phyloP scores from a whole-genome alignment of 2,329 filamentous ascomycete species.

The Ascochyta fabae region DNA sequence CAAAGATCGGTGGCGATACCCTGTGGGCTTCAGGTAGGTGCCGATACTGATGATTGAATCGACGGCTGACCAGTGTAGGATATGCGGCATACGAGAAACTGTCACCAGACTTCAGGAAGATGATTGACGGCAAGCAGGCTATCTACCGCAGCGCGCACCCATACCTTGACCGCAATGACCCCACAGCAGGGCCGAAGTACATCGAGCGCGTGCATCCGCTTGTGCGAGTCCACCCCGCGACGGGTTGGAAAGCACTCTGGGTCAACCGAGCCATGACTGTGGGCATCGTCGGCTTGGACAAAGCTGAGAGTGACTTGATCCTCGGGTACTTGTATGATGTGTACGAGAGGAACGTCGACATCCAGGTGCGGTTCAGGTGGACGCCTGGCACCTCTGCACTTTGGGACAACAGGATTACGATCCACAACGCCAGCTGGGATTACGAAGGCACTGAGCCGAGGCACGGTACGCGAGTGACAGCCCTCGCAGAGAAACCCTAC shows the following conservation, averaged over 20 bases:
- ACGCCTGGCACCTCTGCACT: constrained; percentile 69
- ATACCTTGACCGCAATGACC: constrained; percentile 70
- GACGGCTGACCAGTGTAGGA: constrained; percentile 47
- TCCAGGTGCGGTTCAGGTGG: constrained; percentile 76
- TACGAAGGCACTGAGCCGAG: constrained; percentile 71
- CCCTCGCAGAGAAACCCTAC: constrained; percentile 73
- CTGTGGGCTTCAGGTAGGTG: constrained; percentile 65
- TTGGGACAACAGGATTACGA: constrained; percentile 78
- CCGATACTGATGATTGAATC: neutral
- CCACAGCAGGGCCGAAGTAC: constrained; percentile 66
- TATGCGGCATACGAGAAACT: constrained; percentile 77
- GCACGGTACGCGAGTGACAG: constrained; percentile 75
- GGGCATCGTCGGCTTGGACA: constrained; percentile 72
- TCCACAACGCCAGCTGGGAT: constrained; percentile 77
- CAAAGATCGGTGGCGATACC: constrained; percentile 71
- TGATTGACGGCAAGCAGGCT: constrained; percentile 71
- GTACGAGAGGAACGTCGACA: constrained; percentile 73
- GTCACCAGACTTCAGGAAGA: constrained; percentile 70
- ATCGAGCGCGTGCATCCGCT: constrained; percentile 73
- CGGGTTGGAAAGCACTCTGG: constrained; percentile 76
- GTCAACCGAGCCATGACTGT: constrained; percentile 75
- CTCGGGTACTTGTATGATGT: constrained; percentile 71
- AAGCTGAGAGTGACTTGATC: constrained; percentile 71
- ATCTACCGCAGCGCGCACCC: constrained; percentile 71
- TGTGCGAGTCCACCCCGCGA: constrained; percentile 73